These are phyloP conservation scores for Gentiana straminea DNA, from an alignment of 257 asterid genomes.

Conservation along the genomic window DNA sequence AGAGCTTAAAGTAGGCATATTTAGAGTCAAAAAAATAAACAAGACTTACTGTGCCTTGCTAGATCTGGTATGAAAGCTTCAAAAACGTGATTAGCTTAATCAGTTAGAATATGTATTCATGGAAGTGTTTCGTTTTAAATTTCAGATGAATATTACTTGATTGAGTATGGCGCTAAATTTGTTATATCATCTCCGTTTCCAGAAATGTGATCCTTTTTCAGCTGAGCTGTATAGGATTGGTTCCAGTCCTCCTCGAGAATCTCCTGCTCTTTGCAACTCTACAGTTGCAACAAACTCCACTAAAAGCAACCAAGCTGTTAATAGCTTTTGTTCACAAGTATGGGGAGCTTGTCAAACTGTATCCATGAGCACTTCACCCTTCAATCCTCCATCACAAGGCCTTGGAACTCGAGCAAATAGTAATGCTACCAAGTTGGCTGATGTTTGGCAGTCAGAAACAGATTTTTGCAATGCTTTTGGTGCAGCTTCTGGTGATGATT, in stretches of 20 bases:
- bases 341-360: conserved; percentile 66
- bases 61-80: too few species aligned
- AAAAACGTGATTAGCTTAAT: too few species aligned
- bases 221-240: conserved; percentile 47
- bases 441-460: conserved; percentile 56
- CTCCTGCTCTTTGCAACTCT: conserved; percentile 75
- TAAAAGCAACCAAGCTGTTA: conserved; percentile 31
- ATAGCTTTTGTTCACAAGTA: conserved; percentile 55
- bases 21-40: too few species aligned
- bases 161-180: too few species aligned
- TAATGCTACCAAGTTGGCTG: conserved; percentile 42
- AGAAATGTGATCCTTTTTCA: conserved; percentile 88
- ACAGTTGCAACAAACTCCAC: conserved; percentile 42
- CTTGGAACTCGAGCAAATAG: conserved; percentile 33
- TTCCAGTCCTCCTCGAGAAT: conserved; percentile 37
- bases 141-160: not conserved
- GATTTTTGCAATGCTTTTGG: conserved; percentile 75
- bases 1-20: too few species aligned
- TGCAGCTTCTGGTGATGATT: conserved; percentile 41
- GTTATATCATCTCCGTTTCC: conserved; percentile 17
- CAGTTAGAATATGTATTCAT: too few species aligned
- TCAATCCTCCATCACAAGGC: conserved; percentile 43
- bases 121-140: not conserved
- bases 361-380: conserved; percentile 56
- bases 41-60: too few species aligned